These are phyloP conservation scores for Dinochytrium kinnereticum DNA, from an alignment of 371 early-diverging fungal genomes.

Conservation along the genomic window DNA sequence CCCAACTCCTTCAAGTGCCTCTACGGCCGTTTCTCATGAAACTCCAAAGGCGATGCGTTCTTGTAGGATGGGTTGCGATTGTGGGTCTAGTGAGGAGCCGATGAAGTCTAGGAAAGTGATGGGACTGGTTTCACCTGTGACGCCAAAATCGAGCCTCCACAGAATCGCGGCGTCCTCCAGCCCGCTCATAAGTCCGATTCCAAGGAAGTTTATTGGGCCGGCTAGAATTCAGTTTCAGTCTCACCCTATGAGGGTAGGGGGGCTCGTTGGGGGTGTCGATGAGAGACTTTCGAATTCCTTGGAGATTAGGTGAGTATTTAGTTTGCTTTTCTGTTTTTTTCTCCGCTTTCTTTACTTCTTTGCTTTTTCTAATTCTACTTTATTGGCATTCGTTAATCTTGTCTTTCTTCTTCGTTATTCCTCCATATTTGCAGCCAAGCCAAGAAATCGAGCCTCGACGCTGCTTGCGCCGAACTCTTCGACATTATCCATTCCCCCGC, in stretches of 20 bases:
- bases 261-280: neutral
- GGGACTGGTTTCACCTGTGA: neutral
- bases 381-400: neutral
- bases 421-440: neutral
- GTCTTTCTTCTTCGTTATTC: neutral
- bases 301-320: neutral
- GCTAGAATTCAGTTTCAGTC: neutral
- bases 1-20: no score
- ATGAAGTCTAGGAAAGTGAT: no score
- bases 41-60: no score
- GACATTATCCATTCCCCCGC: conserved; percentile 15
- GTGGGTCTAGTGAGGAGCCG: no score
- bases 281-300: neutral
- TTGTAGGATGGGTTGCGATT: no score
- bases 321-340: neutral
- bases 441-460: conserved; percentile 11
- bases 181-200: neutral
- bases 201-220: neutral
- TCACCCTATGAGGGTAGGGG: neutral
- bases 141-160: neutral
- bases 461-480: conserved; percentile 9
- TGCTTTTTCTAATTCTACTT: neutral
- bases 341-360: neutral
- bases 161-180: neutral
- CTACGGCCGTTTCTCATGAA: no score